phyloP scores from a whole-genome alignment of 2,329 filamentous ascomycete genomes.

The Cadophora malorum region DNA sequence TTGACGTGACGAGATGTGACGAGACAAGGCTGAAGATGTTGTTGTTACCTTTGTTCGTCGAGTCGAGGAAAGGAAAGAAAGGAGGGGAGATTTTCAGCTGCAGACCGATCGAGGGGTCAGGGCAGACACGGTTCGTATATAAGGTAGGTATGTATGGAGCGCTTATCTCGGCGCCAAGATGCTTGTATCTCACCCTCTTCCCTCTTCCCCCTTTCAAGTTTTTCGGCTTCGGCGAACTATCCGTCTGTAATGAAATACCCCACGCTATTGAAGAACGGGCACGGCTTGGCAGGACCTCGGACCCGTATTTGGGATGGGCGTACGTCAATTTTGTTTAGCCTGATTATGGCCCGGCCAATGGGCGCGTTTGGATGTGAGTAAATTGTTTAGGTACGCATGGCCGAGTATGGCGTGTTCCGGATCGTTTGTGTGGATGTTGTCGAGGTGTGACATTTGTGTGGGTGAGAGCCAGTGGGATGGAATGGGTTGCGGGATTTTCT shows the following conservation, averaged over 20 bases:
- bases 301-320: background rate
- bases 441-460: background rate
- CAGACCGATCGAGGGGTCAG: background rate
- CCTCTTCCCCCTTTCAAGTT: background rate
- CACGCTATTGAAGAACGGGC: background rate
- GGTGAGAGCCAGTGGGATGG: background rate
- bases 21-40: background rate
- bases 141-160: background rate
- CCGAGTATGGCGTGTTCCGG: background rate
- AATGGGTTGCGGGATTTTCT: background rate
- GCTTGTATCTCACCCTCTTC: background rate
- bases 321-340: background rate
- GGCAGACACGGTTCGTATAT: background rate
- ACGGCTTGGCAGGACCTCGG: background rate
- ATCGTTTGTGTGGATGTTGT: background rate
- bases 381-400: background rate
- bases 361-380: background rate
- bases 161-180: background rate
- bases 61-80: background rate
- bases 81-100: background rate
- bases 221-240: background rate
- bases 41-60: background rate
- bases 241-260: background rate
- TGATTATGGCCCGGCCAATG: background rate
- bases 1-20: background rate